A percentile compares a stretch with the other conserved stretches of the same genome.
Conservation (phyloP, 306 rosid genomes). For the Cucurbita ficifolia region DNA sequence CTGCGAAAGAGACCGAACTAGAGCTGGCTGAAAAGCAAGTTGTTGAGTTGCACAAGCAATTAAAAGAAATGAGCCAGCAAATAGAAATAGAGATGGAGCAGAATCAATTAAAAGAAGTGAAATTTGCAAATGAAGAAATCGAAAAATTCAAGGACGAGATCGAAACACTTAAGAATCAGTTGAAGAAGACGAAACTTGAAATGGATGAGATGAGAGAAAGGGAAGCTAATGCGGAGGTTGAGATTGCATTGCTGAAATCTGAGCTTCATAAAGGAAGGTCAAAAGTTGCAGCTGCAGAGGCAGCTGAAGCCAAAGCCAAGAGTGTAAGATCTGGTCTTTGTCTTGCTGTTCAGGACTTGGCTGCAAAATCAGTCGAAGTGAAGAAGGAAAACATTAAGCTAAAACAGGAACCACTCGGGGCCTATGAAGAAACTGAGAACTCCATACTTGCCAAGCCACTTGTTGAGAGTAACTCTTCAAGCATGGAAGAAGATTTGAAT, state of each 20-base stretch:
- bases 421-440: too few relatives aligned
- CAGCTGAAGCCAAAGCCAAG: conserved; percentile 20
- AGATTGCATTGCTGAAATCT: conserved; percentile 43
- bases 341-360: conserved; percentile 21
- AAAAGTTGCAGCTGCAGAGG: conserved; percentile 17
- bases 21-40: conserved; percentile 23
- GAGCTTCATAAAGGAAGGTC: conserved; percentile 34
- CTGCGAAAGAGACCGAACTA: conserved; percentile 31
- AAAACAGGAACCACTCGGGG: too few relatives aligned
- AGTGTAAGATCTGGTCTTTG: conserved; percentile 14
- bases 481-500: neutral
- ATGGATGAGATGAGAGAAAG: conserved; percentile 19
- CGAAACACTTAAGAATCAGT: conserved; percentile 26
- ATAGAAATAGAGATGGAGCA: conserved; percentile 26
- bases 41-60: conserved; percentile 16
- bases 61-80: conserved; percentile 25
- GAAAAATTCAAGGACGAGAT: conserved; percentile 13
- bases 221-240: conserved; percentile 28
- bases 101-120: conserved; percentile 22
- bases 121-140: conserved; percentile 25
- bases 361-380: conserved; percentile 15
- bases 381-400: too few relatives aligned
- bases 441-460: neutral
- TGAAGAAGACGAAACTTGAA: conserved; percentile 25
- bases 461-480: neutral